Evolutionary conservation across 2,329 filamentous ascomycete species (phyloP), one percentile per base, ranked within the genome.

Genomic region (Trichophyton benhamiae): DNA sequence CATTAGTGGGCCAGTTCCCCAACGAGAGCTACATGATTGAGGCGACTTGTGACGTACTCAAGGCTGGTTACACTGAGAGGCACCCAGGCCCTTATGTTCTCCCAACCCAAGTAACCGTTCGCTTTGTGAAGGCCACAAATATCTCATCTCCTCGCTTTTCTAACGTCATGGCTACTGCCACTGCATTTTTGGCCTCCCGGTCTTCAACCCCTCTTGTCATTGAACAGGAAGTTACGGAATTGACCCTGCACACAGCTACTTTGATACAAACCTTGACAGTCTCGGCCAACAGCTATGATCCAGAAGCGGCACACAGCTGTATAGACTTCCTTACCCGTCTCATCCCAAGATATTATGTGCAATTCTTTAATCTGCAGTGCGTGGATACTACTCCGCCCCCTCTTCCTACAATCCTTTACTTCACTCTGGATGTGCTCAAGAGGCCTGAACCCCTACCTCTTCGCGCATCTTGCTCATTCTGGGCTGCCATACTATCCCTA

Each of bases 361-460:
- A 71, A 20, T 69, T 78, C 27, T 77, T 77, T 62, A 66, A 68
- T 7, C 66, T 76, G 9, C 36, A 69, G 13, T 66, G 67, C 15
- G 61, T 53, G 17, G 57, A 62, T 27, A 57, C 70, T 20, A 64
- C 66, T 13, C 69, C 68, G 4, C 68, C 71, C 0, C 67, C 72
- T 3, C 67, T 75, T 13, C 68, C 67, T 13, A 69, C 72, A 2
- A 69, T 76, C 8, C 63, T 78, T 11, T 71, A 75, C 25, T 75
- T 77, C 62, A 74, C 72, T 3, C 70, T 77, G n/a, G 64, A 72
- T 20, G 70, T 74, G 15, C 67, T 78, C 42, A 72, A 72, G 49
- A 70, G 75, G 8, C 69, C 73, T 0, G 76, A 79, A 42, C 75
- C 76, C 8, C 69, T 79, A 13, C 75, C 76, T n/a, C 74, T 78